Percentiles rank a stretch among this genome's conserved stretches.
phyloP scores from a whole-genome alignment of 2,329 filamentous ascomycete species.

The Trichoderma koningii region DNA sequence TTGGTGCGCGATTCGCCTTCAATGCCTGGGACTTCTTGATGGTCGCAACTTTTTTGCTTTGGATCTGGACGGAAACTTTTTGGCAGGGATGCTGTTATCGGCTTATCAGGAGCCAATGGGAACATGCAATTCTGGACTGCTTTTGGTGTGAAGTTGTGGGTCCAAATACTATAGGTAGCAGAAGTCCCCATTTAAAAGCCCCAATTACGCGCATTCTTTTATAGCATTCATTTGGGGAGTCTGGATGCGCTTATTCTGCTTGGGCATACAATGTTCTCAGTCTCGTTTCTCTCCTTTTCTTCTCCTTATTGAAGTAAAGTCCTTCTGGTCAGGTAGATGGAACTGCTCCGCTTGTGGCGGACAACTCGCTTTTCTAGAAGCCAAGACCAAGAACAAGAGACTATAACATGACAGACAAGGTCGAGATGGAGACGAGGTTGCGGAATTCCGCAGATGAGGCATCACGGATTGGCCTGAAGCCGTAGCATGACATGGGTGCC shows the following conservation, averaged over 20 bases:
- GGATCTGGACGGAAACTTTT: conserved; percentile 21
- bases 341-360: not conserved
- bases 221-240: too few relatives aligned
- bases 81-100: conserved; percentile 28
- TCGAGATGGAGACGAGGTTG: not conserved
- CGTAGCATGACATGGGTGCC: not conserved
- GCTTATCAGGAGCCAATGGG: conserved; percentile 22
- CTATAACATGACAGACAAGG: too few relatives aligned
- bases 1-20: not conserved
- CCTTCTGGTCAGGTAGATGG: not conserved
- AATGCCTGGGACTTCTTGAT: not conserved
- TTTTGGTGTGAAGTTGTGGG: not conserved
- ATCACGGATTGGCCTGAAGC: not conserved
- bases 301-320: too few relatives aligned
- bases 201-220: too few relatives aligned
- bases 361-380: not conserved
- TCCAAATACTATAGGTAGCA: too few relatives aligned
- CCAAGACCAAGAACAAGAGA: not conserved
- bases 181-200: too few relatives aligned
- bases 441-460: not conserved
- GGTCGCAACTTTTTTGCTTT: conserved; percentile 26
- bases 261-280: too few relatives aligned
- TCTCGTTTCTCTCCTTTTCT: too few relatives aligned
- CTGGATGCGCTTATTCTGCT: too few relatives aligned
- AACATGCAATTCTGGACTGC: not conserved